Percentiles rank a stretch among this genome's conserved stretches.
phyloP scores from a whole-genome alignment of 345 rosid species.

The Heritiera fomes region DNA sequence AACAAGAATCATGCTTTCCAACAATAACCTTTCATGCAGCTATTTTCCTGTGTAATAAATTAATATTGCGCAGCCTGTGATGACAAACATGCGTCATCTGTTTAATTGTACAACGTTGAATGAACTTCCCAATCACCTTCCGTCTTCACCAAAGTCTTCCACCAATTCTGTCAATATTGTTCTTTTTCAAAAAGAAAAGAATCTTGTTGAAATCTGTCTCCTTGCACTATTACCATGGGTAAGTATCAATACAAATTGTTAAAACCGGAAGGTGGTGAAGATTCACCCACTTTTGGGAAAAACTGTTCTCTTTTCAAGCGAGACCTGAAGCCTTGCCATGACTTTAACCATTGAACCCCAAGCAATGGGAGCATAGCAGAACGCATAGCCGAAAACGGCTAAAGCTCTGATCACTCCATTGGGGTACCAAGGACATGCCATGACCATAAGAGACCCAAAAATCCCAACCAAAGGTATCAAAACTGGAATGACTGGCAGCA shows the following conservation, averaged over 20 bases:
- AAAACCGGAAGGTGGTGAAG: conserved; percentile 39
- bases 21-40: not conserved
- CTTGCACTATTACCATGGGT: not conserved
- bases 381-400: conserved; percentile 65
- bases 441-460: conserved; percentile 62
- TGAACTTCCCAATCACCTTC: no score
- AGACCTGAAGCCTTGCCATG: conserved; percentile 55
- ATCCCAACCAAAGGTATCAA: conserved; percentile 65
- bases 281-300: conserved; percentile 61
- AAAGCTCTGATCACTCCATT: conserved; percentile 71
- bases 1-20: not conserved
- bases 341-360: conserved; percentile 61
- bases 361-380: conserved; percentile 62
- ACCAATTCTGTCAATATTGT: no score
- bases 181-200: no score
- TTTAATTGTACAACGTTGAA: not conserved
- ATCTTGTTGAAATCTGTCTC: not conserved
- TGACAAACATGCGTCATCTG: not conserved
- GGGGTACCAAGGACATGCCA: conserved; percentile 74
- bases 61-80: not conserved
- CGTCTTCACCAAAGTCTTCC: no score
- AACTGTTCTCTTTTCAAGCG: conserved; percentile 72
- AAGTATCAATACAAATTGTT: conserved; percentile 48
- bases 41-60: not conserved
- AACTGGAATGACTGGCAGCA: conserved; percentile 62